Percentiles rank a stretch among this genome's conserved stretches.
Conservation (phyloP, 345 rosid species). For the Microcos paniculata region DNA sequence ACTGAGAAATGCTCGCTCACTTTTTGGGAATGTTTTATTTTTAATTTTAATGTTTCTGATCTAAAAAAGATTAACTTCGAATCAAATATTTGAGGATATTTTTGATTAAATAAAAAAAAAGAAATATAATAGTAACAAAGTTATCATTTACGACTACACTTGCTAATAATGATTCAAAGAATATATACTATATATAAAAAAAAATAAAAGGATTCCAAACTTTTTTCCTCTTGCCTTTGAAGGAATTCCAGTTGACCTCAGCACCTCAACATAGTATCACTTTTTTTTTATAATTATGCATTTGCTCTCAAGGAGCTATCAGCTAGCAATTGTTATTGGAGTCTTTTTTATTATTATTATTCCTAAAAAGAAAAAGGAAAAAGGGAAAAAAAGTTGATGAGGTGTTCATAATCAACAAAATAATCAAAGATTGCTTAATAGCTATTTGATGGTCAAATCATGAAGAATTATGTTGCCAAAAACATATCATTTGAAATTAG, state of each 20-base stretch:
- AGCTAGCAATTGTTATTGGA: neutral
- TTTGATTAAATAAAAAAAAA: too few species aligned
- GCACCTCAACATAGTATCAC: neutral
- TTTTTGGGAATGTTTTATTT: too few species aligned
- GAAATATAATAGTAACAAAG: too few species aligned
- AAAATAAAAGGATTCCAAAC: neutral
- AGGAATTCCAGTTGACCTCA: neutral
- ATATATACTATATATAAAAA: too few species aligned
- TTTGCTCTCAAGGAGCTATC: neutral
- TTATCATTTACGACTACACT: too few species aligned
- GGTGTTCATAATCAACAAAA: neutral
- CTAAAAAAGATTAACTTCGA: too few species aligned
- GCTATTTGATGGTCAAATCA: constrained; percentile 12
- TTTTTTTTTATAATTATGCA: neutral
- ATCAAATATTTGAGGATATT: too few species aligned
- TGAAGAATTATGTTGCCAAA: neutral
- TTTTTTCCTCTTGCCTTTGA: constrained; percentile 1
- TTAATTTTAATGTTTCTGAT: too few species aligned
- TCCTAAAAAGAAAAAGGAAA: neutral
- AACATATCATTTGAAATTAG: constrained; percentile 5
- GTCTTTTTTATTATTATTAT: neutral
- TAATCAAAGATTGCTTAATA: neutral
- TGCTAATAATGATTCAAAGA: too few species aligned
- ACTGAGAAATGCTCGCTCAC: too few species aligned
- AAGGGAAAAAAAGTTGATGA: neutral